Evolutionary conservation across 2,329 filamentous ascomycete species (phyloP).

Genomic region (Paracamarosporium sp.): DNA sequence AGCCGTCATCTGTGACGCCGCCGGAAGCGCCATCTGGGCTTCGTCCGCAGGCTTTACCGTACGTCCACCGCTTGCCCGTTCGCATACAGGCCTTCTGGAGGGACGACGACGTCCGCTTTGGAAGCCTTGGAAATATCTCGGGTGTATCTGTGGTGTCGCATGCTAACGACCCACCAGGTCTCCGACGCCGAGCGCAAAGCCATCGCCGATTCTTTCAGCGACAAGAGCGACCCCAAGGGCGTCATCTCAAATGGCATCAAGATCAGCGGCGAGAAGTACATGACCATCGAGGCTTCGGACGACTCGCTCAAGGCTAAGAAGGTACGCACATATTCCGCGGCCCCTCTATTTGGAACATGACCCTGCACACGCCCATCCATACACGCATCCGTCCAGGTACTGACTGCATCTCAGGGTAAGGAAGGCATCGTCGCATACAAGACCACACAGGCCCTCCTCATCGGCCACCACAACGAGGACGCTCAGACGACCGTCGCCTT

Average conservation of each 20-base stretch:
- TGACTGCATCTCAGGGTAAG: conserved; percentile 65
- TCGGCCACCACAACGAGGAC: conserved; percentile 83
- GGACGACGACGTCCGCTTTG: background rate
- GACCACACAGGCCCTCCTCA: conserved; percentile 85
- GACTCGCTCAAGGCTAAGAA: conserved; percentile 85
- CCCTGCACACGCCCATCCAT: conserved; percentile 4
- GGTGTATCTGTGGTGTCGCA: background rate
- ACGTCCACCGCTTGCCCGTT: conserved; percentile 48
- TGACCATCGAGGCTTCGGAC: conserved; percentile 77
- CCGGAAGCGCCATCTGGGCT: conserved; percentile 68
- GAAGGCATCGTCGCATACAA: conserved; percentile 83
- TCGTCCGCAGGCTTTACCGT: conserved; percentile 88
- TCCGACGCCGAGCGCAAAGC: conserved; percentile 62
- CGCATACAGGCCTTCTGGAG: conserved; percentile 6
- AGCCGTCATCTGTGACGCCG: conserved; percentile 58
- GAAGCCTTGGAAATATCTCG: background rate
- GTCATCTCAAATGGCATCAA: conserved; percentile 77
- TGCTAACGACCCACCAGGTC: conserved; percentile 46
- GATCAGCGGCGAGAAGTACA: conserved; percentile 78
- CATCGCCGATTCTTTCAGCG: conserved; percentile 60
- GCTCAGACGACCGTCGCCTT: conserved; percentile 77
- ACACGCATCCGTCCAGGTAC: conserved; percentile 1
- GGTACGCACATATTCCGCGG: conserved; percentile 58
- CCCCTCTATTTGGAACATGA: background rate
- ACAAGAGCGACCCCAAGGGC: conserved; percentile 67